Base-by-base conservation (phyloP, 2,329 filamentous ascomycete species). In the Dryadomyces quercus-mongolicae region DNA sequence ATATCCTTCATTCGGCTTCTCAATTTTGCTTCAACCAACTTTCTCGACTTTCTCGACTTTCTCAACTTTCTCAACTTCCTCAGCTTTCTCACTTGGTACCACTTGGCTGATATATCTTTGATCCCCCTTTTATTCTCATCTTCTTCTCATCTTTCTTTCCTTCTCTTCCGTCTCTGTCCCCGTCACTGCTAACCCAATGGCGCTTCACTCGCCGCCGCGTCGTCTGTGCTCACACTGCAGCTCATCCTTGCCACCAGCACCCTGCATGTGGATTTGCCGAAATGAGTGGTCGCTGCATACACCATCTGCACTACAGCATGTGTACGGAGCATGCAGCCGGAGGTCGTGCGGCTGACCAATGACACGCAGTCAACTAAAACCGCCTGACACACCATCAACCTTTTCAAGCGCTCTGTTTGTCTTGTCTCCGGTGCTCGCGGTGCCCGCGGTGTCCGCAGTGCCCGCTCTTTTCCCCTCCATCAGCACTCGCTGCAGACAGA, bases 321-420 rank as follows among this genome's bases (percentile, higher is more conserved):
- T 55, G 51, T 46, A 20, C 18, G 18, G 34, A 15, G 8, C 49
- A 58, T 60, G 55, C 58, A 52, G 57, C 51, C 55, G 49, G 21
- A 55, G 18, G 42, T 50, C 31, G 49, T 54, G 56, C 51, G 42
- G 52, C 55, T 36, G 31, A 53, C 60, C 59, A 62, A 62, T 62
- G 48, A 53, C 34, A 20, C 12, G 34, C 55, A 13, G 10, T 54
- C 54, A 51, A 49, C 54, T 38, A 49, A 59, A 59, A 49, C 57
- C 59, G 58, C 59, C 58, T 60, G 58, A 61, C 57, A 60, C 60
- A 49, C 55, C 53, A 42, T 31, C 6, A 49, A 20, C 22, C 46
- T 5, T 44, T 31, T 40, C 25, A 44, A 51, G 40, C 44, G 49
- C 50, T 47, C n/a, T 31, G 25, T 8, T 8, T 31, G 25, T 49